phyloP scores from a whole-genome alignment of 1,284 basidiomycete genomes.

The Phylloporus gajari region DNA sequence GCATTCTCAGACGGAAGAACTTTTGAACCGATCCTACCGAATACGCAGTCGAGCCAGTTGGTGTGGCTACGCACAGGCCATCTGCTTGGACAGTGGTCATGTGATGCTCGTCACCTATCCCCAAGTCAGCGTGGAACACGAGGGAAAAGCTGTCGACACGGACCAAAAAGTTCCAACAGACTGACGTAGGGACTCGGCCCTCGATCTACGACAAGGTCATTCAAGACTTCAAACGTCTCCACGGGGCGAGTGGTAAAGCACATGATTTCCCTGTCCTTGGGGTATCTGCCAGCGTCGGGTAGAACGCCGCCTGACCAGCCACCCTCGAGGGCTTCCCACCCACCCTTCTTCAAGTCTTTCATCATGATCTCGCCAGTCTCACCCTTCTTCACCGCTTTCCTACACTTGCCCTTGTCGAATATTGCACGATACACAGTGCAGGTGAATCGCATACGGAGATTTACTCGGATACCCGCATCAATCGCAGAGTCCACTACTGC shows the following conservation, averaged over 20 bases:
- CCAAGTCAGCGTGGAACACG: constrained; percentile 16
- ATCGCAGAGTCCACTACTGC: constrained; percentile 90
- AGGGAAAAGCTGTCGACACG: constrained; percentile 41
- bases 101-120: constrained; percentile 94
- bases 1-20: constrained; percentile 3
- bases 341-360: constrained; percentile 86
- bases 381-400: constrained; percentile 89
- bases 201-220: constrained; percentile 97
- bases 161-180: constrained; percentile 95
- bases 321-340: constrained; percentile 94
- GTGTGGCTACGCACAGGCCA: constrained; percentile 94
- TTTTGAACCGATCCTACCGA: constrained; percentile 65
- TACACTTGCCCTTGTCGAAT: constrained; percentile 71
- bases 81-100: constrained; percentile 99
- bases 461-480: constrained; percentile 95
- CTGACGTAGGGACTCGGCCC: constrained; percentile 99
- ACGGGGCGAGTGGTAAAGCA: constrained; percentile 96
- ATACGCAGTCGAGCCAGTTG: constrained; percentile 98
- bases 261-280: constrained; percentile 96
- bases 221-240: constrained; percentile 97
- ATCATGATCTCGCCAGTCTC: constrained; percentile 95
- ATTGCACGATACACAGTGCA: constrained; percentile 97
- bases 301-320: constrained; percentile 61
- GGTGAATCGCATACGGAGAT: constrained; percentile 98
- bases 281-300: constrained; percentile 54